These are phyloP conservation scores for Diaporthe aspalathi DNA, from an alignment of 2,329 filamentous ascomycete genomes.

Conservation along the genomic window DNA sequence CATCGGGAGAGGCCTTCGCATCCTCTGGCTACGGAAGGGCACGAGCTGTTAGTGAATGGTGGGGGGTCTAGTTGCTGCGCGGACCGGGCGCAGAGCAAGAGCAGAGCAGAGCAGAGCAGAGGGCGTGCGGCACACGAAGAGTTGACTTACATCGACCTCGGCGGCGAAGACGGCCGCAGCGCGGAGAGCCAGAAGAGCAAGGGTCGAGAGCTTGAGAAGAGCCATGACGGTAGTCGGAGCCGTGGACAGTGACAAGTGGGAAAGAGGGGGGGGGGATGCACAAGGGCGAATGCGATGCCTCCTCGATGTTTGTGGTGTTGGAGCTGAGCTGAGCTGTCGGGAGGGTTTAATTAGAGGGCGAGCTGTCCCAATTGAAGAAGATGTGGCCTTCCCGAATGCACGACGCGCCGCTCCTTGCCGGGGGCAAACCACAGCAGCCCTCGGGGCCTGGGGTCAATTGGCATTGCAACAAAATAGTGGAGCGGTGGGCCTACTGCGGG, in stretches of 20 bases:
- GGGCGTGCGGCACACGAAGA: slow-evolving; percentile 36
- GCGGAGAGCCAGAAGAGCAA: slow-evolving; percentile 78
- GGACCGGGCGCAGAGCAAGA: neutral
- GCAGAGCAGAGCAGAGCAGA: slow-evolving; percentile 1
- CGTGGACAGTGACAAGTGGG: slow-evolving; percentile 35
- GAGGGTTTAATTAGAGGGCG: slow-evolving; percentile 31
- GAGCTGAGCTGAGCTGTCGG: slow-evolving; percentile 23
- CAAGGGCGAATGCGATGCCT: slow-evolving; percentile 37
- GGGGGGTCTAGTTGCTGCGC: slow-evolving; percentile 2
- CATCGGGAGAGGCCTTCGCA: slow-evolving; percentile 42
- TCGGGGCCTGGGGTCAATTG: neutral
- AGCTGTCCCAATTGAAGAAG: slow-evolving; percentile 38
- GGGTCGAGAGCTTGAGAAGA: slow-evolving; percentile 76
- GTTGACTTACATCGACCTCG: slow-evolving; percentile 67
- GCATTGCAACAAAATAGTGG: slow-evolving; percentile 12
- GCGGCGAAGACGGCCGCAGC: slow-evolving; percentile 71
- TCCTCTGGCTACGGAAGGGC: slow-evolving; percentile 41
- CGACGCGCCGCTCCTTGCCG: slow-evolving; percentile 32
- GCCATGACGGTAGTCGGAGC: slow-evolving; percentile 68
- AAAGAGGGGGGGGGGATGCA: slow-evolving; percentile 25
- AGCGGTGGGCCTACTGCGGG: slow-evolving; percentile 2
- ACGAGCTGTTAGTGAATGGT: slow-evolving; percentile 25
- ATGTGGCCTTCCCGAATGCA: slow-evolving; percentile 38
- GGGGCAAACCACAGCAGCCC: slow-evolving; percentile 7
- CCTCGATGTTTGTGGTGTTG: slow-evolving; percentile 28